Conservation (phyloP, 805 yeast genomes). For the Komagataella ulmi region DNA sequence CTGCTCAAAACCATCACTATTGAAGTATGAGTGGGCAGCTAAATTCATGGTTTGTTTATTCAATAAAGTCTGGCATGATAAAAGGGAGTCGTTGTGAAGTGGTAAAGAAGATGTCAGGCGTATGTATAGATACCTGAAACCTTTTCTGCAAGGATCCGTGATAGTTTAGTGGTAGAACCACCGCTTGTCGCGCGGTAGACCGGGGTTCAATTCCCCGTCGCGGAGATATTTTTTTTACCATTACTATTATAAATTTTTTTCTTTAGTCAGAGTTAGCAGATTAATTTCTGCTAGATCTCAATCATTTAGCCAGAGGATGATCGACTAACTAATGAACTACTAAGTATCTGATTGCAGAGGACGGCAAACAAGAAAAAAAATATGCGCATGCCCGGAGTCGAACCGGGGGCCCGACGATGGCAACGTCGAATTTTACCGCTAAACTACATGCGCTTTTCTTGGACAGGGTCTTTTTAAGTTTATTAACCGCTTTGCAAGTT, state of each 20-base stretch:
- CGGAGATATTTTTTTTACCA: neutral
- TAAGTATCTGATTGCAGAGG: too few species aligned
- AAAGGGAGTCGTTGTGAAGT: too few species aligned
- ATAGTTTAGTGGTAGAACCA: neutral
- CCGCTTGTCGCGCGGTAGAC: constrained; percentile 2
- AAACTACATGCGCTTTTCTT: neutral
- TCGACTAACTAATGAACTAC: too few species aligned
- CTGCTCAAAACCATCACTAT: neutral
- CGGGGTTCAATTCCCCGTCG: constrained; percentile 2
- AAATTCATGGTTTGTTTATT: too few species aligned
- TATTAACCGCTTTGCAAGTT: too few species aligned
- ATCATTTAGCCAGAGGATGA: too few species aligned
- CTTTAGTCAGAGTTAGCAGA: too few species aligned
- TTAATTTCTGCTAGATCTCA: too few species aligned
- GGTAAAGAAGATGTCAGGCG: too few species aligned
- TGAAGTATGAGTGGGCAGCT: neutral
- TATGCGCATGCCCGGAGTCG: constrained; percentile 4
- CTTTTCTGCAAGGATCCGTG: neutral
- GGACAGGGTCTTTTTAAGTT: neutral
- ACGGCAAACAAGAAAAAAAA: neutral
- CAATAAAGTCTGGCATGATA: too few species aligned
- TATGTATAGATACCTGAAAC: too few species aligned
- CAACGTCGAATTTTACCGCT: constrained; percentile 1
- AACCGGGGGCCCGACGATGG: constrained; percentile 4
- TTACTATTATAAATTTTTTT: neutral